These are phyloP conservation scores for Brettanomyces anomalus DNA, from an alignment of 805 yeast genomes.

Conservation along the genomic window DNA sequence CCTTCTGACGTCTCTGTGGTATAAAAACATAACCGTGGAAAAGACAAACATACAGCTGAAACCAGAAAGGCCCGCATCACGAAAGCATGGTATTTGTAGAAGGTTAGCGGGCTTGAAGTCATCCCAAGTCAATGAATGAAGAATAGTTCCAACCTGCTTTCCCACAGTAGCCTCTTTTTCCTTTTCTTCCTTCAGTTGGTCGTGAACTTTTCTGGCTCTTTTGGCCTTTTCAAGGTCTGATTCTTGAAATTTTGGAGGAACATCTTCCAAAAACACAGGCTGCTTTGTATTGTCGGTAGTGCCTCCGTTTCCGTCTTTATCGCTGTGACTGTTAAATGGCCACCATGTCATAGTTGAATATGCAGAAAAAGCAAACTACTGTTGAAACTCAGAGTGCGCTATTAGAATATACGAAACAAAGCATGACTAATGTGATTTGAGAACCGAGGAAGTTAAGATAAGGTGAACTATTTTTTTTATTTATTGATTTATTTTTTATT, in stretches of 20 bases:
- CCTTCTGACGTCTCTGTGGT: slow-evolving; percentile 51
- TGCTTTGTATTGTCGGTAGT: slow-evolving; percentile 4
- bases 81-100: slow-evolving; percentile 62
- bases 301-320: neutral
- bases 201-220: neutral
- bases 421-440: no score
- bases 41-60: slow-evolving; percentile 63
- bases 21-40: slow-evolving; percentile 56
- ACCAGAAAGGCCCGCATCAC: slow-evolving; percentile 74
- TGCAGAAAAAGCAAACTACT: neutral
- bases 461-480: neutral
- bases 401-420: no score
- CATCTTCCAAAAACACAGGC: slow-evolving; percentile 37
- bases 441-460: no score
- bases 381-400: no score
- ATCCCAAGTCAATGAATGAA: slow-evolving; percentile 29
- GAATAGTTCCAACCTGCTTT: slow-evolving; percentile 13
- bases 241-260: slow-evolving; percentile 39
- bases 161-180: slow-evolving; percentile 11
- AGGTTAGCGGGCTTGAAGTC: slow-evolving; percentile 47
- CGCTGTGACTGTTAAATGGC: slow-evolving; percentile 4
- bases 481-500: neutral
- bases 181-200: neutral
- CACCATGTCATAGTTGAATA: slow-evolving; percentile 7
- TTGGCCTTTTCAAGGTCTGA: slow-evolving; percentile 1